Conservation (phyloP, 331 rosid genomes). For the Rosa hybrid region DNA sequence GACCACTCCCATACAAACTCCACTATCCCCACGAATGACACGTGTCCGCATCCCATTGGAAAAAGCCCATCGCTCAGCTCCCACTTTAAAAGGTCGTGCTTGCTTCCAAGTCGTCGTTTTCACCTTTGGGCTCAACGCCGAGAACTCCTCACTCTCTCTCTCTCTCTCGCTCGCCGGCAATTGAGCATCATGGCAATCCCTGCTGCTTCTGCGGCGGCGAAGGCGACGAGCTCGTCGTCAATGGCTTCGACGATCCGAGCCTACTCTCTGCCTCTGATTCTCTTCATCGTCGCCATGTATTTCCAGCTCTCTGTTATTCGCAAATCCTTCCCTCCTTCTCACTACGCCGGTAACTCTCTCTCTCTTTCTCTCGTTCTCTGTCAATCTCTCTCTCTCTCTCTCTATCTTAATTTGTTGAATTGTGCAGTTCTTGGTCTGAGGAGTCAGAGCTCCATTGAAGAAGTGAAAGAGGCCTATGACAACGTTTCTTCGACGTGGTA, state of each 20-base stretch:
- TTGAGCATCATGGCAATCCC: conserved; percentile 37
- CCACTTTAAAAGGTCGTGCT: neutral
- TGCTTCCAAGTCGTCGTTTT: neutral
- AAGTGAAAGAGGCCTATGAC: conserved; percentile 63
- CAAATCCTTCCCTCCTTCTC: too few species aligned
- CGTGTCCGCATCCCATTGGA: neutral
- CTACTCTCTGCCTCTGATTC: conserved; percentile 65
- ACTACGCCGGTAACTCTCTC: too few species aligned
- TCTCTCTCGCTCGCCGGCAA: neutral
- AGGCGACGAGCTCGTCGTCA: conserved; percentile 31
- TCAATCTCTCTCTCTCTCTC: too few species aligned
- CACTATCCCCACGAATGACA: neutral
- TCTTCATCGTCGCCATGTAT: conserved; percentile 2
- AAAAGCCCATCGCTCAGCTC: neutral
- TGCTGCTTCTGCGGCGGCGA: conserved; percentile 19
- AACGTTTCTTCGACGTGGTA: conserved; percentile 65
- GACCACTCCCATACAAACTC: too few species aligned
- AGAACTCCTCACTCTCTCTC: neutral
- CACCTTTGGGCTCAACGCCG: conserved; percentile 1
- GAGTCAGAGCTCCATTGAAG: conserved; percentile 54
- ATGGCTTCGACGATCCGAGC: conserved; percentile 59
- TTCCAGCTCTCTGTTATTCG: too few species aligned
- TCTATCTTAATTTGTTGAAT: conserved; percentile 26
- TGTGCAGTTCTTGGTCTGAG: conserved; percentile 56
- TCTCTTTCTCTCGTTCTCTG: too few species aligned